Evolutionary conservation across 345 rosid species (phyloP).

Genomic region (Gossypium rotundifolium): DNA sequence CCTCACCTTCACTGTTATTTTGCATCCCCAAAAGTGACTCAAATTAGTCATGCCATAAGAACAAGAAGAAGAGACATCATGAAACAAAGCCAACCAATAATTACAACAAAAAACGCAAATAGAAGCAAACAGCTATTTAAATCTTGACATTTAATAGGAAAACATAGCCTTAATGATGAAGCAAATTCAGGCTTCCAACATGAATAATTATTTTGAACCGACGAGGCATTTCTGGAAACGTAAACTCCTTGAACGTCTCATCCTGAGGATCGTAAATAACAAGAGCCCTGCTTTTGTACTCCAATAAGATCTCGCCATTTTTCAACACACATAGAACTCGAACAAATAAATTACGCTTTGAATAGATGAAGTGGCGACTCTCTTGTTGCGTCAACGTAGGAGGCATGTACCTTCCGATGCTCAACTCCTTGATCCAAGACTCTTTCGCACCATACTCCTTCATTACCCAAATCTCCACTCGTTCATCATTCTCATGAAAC

Average conservation of each 20-base stretch:
- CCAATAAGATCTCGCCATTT: conserved; percentile 67
- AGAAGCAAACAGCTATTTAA: not conserved
- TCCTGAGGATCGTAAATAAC: conserved; percentile 54
- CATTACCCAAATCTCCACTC: conserved; percentile 87
- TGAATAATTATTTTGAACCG: conserved; percentile 66
- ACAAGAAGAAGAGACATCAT: not conserved
- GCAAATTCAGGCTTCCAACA: conserved; percentile 44
- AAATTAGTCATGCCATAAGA: too few relatives aligned
- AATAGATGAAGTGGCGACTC: not conserved
- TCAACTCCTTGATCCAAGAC: conserved; percentile 62
- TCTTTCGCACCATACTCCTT: conserved; percentile 51
- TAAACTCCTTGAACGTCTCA: conserved; percentile 53
- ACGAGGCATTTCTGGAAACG: conserved; percentile 46
- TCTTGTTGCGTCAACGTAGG: conserved; percentile 23
- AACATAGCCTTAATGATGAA: not conserved
- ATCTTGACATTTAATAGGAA: not conserved
- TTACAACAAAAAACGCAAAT: not conserved
- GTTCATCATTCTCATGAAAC: conserved; percentile 51
- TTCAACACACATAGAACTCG: conserved; percentile 49
- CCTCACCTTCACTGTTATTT: too few relatives aligned
- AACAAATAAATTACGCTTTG: conserved; percentile 35
- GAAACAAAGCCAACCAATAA: not conserved
- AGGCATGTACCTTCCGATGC: conserved; percentile 56
- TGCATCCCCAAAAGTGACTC: too few relatives aligned
- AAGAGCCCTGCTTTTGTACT: conserved; percentile 58